These are phyloP conservation scores for Bipolaris cookei DNA, from an alignment of 2,329 filamentous ascomycete species.

Conservation along the genomic window DNA sequence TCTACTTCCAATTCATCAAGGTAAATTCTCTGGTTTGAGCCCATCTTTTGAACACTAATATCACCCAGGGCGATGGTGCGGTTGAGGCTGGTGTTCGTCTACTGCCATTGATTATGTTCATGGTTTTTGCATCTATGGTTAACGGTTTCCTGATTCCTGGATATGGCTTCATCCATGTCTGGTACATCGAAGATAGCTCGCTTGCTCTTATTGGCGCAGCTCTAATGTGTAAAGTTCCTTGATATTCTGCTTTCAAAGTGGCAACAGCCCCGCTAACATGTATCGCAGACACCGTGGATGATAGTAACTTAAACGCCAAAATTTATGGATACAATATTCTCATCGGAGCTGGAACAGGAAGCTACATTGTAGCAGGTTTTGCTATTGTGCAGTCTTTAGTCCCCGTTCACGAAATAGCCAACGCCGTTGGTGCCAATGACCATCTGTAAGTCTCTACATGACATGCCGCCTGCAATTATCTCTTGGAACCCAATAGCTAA, in stretches of 20 bases:
- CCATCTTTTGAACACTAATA: neutral
- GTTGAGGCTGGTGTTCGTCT: conserved; percentile 33
- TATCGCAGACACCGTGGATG: conserved; percentile 22
- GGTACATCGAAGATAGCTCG: conserved; percentile 39
- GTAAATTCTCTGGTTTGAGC: neutral
- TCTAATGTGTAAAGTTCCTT: conserved; percentile 45
- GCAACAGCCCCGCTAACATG: neutral
- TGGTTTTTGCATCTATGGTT: conserved; percentile 22
- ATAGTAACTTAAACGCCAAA: conserved; percentile 6
- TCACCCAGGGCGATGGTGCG: conserved; percentile 15
- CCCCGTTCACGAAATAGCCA: conserved; percentile 14
- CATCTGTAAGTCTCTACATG: neutral
- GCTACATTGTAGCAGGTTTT: conserved; percentile 22
- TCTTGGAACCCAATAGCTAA: neutral
- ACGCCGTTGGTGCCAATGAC: conserved; percentile 24
- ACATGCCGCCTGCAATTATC: neutral
- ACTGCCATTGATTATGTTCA: conserved; percentile 34
- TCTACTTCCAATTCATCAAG: conserved; percentile 36
- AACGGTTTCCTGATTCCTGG: conserved; percentile 29
- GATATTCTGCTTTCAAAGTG: neutral
- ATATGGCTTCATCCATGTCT: conserved; percentile 22
- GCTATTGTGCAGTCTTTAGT: conserved; percentile 21
- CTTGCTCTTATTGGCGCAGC: conserved; percentile 27
- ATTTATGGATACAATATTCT: conserved; percentile 35
- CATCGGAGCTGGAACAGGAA: conserved; percentile 27